Evolutionary conservation across 805 yeast species (phyloP), one percentile per base, ranked within the genome.

Genomic region (Hanseniaspora clermontiae): DNA sequence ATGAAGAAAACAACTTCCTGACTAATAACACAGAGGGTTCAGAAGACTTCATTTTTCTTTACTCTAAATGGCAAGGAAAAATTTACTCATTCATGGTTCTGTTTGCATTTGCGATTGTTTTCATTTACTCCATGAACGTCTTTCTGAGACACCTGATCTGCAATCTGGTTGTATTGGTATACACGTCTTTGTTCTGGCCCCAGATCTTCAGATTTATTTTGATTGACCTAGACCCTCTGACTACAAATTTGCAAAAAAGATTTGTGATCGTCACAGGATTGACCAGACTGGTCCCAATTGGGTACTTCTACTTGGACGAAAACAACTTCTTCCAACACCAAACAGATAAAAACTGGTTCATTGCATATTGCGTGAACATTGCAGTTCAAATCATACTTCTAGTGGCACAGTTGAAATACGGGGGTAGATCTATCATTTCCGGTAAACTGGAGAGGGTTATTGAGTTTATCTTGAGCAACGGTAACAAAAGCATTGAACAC

Each of bases 301-400:
- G 72, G 17, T 90, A 88, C 67, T 68, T 87, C 20, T 77, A 79
- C 62, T 68, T 79, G 7, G 64, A 68, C 51, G 67, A 74, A 46
- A 60, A 70, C 5, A 87, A 87, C 64, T 83, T 88, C 1, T 80
- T 86, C 60, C 74, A 82, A 51, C 96, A 88, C 66, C 86, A 80
- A 61, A 73, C 71, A 51, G 87, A 84, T 62, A 72, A 75, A 0
- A 59, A 61, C 0, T 76, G 83, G 65, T 81, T 79, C 0, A 57
- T 67, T 1, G 51, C 77, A 1, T 60, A 85, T 2, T 62, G 71
- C 0, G 58, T 67, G 0, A 89, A 95, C 90, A 62, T 84, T 31
- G 53, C 67, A 15, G 39, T 80, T 5, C 96, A 90, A 68, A 68
- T 87, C 0, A 58, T 68, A 0, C 55, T 85, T 1, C 65, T 90